Conservation (phyloP, 2,329 filamentous ascomycete genomes). For the Pseudocercospora pini-densiflorae region DNA sequence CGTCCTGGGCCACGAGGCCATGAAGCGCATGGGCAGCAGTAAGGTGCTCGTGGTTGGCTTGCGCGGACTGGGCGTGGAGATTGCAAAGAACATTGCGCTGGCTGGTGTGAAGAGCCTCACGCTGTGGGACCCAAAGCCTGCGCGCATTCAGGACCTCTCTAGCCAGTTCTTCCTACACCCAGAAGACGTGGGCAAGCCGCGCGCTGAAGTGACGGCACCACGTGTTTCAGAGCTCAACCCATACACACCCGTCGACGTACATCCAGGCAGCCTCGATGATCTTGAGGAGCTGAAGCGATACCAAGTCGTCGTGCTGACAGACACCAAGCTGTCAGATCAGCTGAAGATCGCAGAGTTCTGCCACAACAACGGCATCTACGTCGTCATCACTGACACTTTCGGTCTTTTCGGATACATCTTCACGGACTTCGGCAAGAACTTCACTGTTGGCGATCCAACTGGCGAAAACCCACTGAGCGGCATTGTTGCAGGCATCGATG, state of each 20-base stretch:
- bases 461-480: slow-evolving; percentile 87
- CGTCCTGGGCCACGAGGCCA: slow-evolving; percentile 77
- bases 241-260: slow-evolving; percentile 88
- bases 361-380: slow-evolving; percentile 88
- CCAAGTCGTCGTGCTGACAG: slow-evolving; percentile 90
- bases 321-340: slow-evolving; percentile 79
- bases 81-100: slow-evolving; percentile 97
- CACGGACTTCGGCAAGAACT: slow-evolving; percentile 95
- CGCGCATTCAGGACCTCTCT: slow-evolving; percentile 85
- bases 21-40: slow-evolving; percentile 98
- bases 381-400: slow-evolving; percentile 86
- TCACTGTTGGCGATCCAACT: slow-evolving; percentile 85
- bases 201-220: slow-evolving; percentile 84
- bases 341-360: slow-evolving; percentile 88
- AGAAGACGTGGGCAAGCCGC: slow-evolving; percentile 88
- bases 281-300: slow-evolving; percentile 84
- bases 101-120: slow-evolving; percentile 98
- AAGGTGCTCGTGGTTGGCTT: slow-evolving; percentile 91
- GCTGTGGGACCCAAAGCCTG: slow-evolving; percentile 85
- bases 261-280: slow-evolving; percentile 66
- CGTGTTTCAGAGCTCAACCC: slow-evolving; percentile 93
- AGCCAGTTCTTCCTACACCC: slow-evolving; percentile 95
- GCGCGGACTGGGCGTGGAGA: slow-evolving; percentile 94
- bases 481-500: slow-evolving; percentile 87
- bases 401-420: slow-evolving; percentile 96